These are phyloP conservation scores for Amniculicola lignicola DNA, from an alignment of 495 filamentous ascomycete genomes.

Conservation along the genomic window DNA sequence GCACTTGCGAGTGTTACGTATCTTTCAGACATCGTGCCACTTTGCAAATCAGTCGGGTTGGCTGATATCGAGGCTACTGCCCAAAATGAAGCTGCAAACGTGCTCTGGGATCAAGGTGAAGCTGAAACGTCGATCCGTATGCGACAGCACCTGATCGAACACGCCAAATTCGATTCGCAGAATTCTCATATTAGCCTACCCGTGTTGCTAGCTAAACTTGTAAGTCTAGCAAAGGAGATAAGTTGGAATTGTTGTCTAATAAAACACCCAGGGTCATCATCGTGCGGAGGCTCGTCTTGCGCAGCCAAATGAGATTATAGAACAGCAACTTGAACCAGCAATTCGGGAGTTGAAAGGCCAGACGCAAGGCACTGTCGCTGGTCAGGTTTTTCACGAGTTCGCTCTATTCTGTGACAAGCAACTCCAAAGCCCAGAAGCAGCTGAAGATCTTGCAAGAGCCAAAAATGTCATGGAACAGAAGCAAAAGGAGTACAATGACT, in stretches of 20 bases:
- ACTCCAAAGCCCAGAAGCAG: slow-evolving; percentile 73
- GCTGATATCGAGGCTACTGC: slow-evolving; percentile 70
- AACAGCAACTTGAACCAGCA: slow-evolving; percentile 75
- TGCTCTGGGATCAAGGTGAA: slow-evolving; percentile 93
- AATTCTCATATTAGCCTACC: slow-evolving; percentile 41
- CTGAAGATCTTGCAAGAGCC: slow-evolving; percentile 81
- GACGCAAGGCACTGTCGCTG: slow-evolving; percentile 67
- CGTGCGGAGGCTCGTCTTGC: slow-evolving; percentile 90
- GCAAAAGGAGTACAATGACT: slow-evolving; percentile 41
- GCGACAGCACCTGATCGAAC: slow-evolving; percentile 61
- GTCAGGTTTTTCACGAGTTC: slow-evolving; percentile 89
- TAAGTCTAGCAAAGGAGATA: slow-evolving; percentile 44
- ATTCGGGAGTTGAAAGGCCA: slow-evolving; percentile 74
- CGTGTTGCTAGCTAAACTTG: slow-evolving; percentile 80
- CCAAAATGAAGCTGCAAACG: slow-evolving; percentile 75
- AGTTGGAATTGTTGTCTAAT: neutral
- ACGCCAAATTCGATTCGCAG: slow-evolving; percentile 24
- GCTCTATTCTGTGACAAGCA: slow-evolving; percentile 94
- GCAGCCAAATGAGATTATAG: slow-evolving; percentile 85
- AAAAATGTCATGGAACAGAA: slow-evolving; percentile 77
- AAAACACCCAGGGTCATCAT: slow-evolving; percentile 61
- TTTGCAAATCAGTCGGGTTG: slow-evolving; percentile 65
- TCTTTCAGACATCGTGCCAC: slow-evolving; percentile 66
- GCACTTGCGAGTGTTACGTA: slow-evolving; percentile 79
- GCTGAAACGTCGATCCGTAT: slow-evolving; percentile 86